Conservation (phyloP, 208 protist genomes). For the Acanthamoeba rhysodes region DNA sequence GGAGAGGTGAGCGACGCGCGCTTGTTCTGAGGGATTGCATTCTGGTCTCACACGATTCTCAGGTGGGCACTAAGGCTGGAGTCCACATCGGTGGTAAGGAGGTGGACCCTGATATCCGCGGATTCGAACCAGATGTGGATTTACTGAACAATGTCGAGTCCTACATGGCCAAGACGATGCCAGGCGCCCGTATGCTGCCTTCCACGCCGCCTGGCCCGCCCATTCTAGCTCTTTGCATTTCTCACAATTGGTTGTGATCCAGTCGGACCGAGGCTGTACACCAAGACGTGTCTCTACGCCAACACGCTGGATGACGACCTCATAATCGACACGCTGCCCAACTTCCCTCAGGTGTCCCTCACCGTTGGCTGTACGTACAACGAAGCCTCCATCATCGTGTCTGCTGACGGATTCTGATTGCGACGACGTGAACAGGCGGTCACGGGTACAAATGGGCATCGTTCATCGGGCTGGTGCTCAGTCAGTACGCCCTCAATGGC, state of each 20-base stretch:
- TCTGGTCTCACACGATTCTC: background rate
- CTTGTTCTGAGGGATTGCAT: background rate
- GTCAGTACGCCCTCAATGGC: constrained; percentile 5
- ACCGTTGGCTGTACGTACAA: constrained; percentile 39
- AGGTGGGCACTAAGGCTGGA: constrained; percentile 27
- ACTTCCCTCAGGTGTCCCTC: constrained; percentile 67
- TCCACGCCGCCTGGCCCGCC: background rate
- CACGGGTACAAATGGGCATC: constrained; percentile 76
- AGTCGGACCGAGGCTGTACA: constrained; percentile 54
- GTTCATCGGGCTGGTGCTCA: constrained; percentile 57
- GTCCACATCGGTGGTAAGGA: constrained; percentile 66
- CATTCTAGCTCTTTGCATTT: background rate
- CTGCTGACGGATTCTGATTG: background rate
- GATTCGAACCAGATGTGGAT: background rate
- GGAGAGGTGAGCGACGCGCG: background rate
- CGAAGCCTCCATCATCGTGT: background rate
- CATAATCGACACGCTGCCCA: constrained; percentile 30
- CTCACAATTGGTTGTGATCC: background rate
- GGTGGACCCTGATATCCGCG: constrained; percentile 32
- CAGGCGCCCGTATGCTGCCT: background rate
- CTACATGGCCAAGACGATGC: constrained; percentile 58
- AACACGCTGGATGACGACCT: constrained; percentile 58
- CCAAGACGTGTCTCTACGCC: constrained; percentile 70
- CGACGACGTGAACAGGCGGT: background rate
- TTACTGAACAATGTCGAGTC: constrained; percentile 17